Evolutionary conservation across 2,329 filamentous ascomycete species (phyloP).

Genomic region (Shiraia sp.): DNA sequence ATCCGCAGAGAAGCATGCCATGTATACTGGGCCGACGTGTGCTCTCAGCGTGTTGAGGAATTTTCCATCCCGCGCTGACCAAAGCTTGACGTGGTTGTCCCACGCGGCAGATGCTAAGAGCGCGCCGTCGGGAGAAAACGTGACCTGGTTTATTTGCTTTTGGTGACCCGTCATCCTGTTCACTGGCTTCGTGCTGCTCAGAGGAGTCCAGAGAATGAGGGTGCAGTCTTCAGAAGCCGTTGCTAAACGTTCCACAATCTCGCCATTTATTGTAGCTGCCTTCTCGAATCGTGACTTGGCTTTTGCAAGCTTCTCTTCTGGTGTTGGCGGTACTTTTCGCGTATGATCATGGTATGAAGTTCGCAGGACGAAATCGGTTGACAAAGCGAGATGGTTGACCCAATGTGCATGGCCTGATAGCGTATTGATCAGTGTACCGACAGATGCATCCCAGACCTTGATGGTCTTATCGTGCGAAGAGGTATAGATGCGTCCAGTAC

Average conservation of each 20-base stretch:
- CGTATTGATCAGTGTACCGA: conserved; percentile 79
- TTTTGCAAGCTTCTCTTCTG: conserved; percentile 72
- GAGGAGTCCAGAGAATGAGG: conserved; percentile 92
- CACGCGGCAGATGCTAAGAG: conserved; percentile 88
- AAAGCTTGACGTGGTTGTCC: conserved; percentile 94
- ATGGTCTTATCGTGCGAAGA: conserved; percentile 87
- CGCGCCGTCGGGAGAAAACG: conserved; percentile 86
- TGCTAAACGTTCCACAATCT: conserved; percentile 80
- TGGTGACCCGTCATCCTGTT: conserved; percentile 91
- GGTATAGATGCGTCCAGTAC: conserved; percentile 64
- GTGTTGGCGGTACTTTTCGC: conserved; percentile 67
- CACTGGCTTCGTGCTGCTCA: conserved; percentile 75
- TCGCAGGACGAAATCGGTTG: conserved; percentile 85
- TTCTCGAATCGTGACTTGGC: conserved; percentile 84
- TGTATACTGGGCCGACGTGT: conserved; percentile 90
- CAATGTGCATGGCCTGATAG: conserved; percentile 86
- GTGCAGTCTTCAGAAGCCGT: conserved; percentile 95
- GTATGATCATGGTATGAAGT: conserved; percentile 86
- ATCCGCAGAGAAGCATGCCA: conserved; percentile 90
- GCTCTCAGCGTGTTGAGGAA: conserved; percentile 88
- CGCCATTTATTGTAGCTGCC: conserved; percentile 75
- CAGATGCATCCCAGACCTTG: conserved; percentile 82
- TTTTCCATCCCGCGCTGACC: conserved; percentile 74
- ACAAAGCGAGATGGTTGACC: conserved; percentile 93
- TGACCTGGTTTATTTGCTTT: conserved; percentile 95